phyloP scores from a whole-genome alignment of 257 asterid genomes.

The Solanum etuberosum region DNA sequence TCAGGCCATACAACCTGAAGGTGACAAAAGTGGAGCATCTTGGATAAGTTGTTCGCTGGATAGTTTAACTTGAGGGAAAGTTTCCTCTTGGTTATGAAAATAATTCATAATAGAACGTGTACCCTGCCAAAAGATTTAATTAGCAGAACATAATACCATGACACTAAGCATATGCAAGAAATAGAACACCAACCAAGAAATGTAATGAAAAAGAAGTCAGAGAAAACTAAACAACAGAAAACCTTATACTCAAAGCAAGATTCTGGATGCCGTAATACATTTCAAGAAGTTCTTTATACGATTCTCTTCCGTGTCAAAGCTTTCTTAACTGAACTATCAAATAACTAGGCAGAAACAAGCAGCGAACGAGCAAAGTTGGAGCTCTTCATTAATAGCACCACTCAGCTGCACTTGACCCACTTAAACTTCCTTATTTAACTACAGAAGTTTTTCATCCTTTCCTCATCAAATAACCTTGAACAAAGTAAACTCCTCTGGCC shows the following conservation, averaged over 20 bases:
- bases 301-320: background rate
- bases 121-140: slow-evolving; percentile 52
- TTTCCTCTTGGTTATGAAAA: slow-evolving; percentile 40
- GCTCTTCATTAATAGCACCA: background rate
- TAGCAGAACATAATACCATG: slow-evolving; percentile 1
- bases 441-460: background rate
- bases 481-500: background rate
- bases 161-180: background rate
- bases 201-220: background rate
- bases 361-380: background rate
- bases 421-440: background rate
- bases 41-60: slow-evolving; percentile 22
- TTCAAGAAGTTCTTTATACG: background rate
- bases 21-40: slow-evolving; percentile 25
- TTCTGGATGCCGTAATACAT: background rate
- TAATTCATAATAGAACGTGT: slow-evolving; percentile 73
- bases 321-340: background rate
- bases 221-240: background rate
- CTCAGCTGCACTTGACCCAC: background rate
- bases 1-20: slow-evolving; percentile 40
- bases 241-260: background rate
- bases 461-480: background rate
- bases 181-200: background rate
- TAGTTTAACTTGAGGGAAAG: slow-evolving; percentile 15
- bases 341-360: background rate